Evolutionary conservation across 2,329 filamentous ascomycete species (phyloP).

Genomic region (Pseudogymnoascus sp.): DNA sequence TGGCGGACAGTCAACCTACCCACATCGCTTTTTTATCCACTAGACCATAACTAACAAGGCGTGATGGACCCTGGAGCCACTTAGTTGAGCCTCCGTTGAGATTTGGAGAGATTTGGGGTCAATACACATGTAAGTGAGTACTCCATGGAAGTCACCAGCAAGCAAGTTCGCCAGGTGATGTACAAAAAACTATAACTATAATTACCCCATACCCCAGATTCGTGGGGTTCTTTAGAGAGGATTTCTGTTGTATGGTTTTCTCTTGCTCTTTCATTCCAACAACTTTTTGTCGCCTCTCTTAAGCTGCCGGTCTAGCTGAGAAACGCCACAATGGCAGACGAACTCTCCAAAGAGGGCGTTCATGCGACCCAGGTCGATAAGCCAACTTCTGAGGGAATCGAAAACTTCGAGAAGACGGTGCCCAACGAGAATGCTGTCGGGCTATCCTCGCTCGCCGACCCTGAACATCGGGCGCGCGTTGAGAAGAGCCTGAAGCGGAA

Average conservation of each 20-base stretch:
- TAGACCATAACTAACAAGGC: not conserved
- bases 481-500: slow-evolving; percentile 61
- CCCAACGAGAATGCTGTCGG: not conserved
- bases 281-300: not conserved
- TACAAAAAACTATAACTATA: slow-evolving; percentile 7
- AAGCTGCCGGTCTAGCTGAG: not conserved
- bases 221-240: not conserved
- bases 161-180: not conserved
- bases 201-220: slow-evolving; percentile 9
- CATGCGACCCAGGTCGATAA: not conserved
- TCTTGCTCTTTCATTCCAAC: not conserved
- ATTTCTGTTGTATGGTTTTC: not conserved
- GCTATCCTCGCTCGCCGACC: slow-evolving; percentile 21
- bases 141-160: not conserved
- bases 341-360: not conserved
- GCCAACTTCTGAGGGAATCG: not conserved
- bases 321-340: slow-evolving; percentile 1
- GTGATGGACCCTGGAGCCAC: not conserved
- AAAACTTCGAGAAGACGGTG: not conserved
- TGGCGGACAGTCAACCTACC: not conserved
- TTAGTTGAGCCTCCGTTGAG: not conserved
- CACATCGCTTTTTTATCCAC: not conserved
- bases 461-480: slow-evolving; percentile 43
- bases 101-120: not conserved
- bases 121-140: not conserved